Percentiles rank a stretch among this genome's conserved stretches.
phyloP scores from a whole-genome alignment of 179 eudicot genomes.

The Beta lomatogona region DNA sequence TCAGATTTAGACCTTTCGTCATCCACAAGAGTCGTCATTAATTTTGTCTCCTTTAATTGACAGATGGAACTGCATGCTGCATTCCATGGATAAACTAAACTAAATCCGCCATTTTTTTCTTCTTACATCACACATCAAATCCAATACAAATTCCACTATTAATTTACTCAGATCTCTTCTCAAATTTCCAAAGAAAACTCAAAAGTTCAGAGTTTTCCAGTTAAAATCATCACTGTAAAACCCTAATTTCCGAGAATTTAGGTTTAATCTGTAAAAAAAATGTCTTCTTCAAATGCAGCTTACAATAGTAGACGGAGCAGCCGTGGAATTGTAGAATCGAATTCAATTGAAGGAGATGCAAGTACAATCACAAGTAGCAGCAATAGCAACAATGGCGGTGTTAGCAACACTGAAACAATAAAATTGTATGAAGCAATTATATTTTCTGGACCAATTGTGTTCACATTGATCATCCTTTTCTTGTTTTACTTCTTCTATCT shows the following conservation, averaged over 20 bases:
- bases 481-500: slow-evolving; percentile 34
- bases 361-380: not conserved
- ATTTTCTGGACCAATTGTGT: slow-evolving; percentile 37
- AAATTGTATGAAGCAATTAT: slow-evolving; percentile 34
- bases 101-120: not conserved
- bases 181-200: too few relatives aligned
- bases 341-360: not conserved
- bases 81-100: not conserved
- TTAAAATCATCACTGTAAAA: not conserved
- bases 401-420: slow-evolving; percentile 15
- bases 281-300: slow-evolving; percentile 3
- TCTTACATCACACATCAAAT: not conserved
- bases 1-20: not conserved
- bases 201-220: too few relatives aligned
- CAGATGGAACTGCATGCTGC: slow-evolving; percentile 20
- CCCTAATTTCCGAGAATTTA: not conserved
- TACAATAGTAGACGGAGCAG: slow-evolving; percentile 2
- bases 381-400: not conserved
- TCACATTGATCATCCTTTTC: slow-evolving; percentile 31
- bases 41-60: not conserved
- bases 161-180: too few relatives aligned
- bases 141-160: too few relatives aligned
- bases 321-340: not conserved
- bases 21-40: not conserved
- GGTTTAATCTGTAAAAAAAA: not conserved